Base-by-base conservation (phyloP, 805 yeast species). In the Kluyveromyces wickerhamii region DNA sequence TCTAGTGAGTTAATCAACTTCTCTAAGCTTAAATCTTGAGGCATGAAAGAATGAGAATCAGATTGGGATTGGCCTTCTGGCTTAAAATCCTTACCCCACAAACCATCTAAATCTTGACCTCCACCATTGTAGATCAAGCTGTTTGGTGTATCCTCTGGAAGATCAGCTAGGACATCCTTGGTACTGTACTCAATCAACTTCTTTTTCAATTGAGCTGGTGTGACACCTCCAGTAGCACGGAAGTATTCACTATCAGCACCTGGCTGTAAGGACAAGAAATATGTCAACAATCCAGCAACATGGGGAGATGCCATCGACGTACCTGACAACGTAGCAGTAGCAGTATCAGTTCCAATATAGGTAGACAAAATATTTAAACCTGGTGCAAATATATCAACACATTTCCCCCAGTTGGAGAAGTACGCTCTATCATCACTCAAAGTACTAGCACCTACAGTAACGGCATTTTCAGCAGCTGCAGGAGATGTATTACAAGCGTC, bases 231-330 rank as follows among this genome's bases (percentile, higher is more conserved):
- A 30, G 71, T 71, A 16, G 77, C 68, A 37, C 65, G 60, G 44
- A 72, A 68, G 55, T 71, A 82, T 54, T 74, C 75, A 34, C 87
- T 78, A 32, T 69, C 74, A 10, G 76, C 59, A 29, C 72, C 80
- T 46, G 95, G 94, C 64, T 82, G 85, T 60, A 87, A 72, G 5
- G 95, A 80, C 57, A 88, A 67, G 65, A 75, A 89, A 71, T 89
- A 89, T 7, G 95, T 74, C 53, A 87, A 75, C 59, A 89, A 70
- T 49, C 98, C 98, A 40, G 87, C 79, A 48, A 88, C 88, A 55
- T 87, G 96, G 29, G 98, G 97, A 24, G 96, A 82, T 15, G 97
- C 96, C 98, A 89, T 89, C 11, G 97, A 89, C 8, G 96, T 89
- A 63, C 98, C 98, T 24, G 95, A 82, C 57, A 83, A 68, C 25